These are phyloP conservation scores for Clarireedia paspali DNA, from an alignment of 2,329 filamentous ascomycete species.

Conservation along the genomic window DNA sequence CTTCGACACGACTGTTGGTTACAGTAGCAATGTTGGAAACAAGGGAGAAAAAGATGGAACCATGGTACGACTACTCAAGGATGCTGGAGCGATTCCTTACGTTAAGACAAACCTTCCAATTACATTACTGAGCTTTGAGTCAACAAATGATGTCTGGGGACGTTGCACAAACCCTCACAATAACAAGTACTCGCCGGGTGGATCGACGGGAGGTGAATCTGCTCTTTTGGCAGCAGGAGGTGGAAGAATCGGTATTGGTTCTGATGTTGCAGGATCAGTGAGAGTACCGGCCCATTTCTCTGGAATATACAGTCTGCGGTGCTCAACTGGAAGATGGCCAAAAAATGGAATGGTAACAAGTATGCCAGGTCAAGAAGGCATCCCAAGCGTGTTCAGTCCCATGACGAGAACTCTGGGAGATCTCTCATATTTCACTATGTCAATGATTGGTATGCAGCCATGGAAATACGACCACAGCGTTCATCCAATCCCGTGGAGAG, in stretches of 20 bases:
- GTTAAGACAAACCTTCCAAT: conserved; percentile 89
- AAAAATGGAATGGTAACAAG: conserved; percentile 77
- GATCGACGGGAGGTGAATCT: conserved; percentile 65
- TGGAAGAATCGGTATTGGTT: conserved; percentile 81
- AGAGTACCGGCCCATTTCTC: conserved; percentile 82
- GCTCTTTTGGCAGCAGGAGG: conserved; percentile 73
- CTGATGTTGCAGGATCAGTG: conserved; percentile 81
- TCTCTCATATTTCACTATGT: conserved; percentile 73
- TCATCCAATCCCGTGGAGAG: conserved; percentile 75
- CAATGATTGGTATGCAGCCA: conserved; percentile 71
- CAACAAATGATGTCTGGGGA: conserved; percentile 66
- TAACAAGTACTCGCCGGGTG: conserved; percentile 75
- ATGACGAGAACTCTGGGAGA: conserved; percentile 85
- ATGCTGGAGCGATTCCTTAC: conserved; percentile 82
- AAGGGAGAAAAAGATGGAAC: conserved; percentile 70
- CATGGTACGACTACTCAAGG: conserved; percentile 70
- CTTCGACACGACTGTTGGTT: conserved; percentile 79
- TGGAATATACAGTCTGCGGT: conserved; percentile 79
- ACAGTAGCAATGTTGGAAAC: conserved; percentile 64
- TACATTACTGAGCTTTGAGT: conserved; percentile 42
- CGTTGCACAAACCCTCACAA: conserved; percentile 77
- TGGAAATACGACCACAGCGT: conserved; percentile 86
- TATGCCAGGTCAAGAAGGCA: conserved; percentile 88
- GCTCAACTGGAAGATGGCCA: conserved; percentile 85
- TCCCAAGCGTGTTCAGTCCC: conserved; percentile 82